phyloP scores from a whole-genome alignment of 495 filamentous ascomycete species.

The Astrocystis sublimbata region DNA sequence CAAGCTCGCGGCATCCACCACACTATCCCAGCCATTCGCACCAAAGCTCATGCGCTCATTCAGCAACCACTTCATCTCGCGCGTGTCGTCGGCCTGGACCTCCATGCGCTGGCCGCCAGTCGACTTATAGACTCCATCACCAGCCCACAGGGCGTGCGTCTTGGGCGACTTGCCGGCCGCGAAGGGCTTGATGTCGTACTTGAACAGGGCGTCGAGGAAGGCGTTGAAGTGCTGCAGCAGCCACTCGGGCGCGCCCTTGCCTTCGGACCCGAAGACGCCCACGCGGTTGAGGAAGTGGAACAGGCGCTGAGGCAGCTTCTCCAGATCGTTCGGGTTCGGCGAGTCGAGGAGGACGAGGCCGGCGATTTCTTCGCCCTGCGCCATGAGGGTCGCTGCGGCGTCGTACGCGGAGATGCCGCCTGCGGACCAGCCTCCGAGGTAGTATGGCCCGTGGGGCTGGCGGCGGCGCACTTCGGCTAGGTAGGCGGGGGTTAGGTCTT shows the following conservation, averaged over 20 bases:
- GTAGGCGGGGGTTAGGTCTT: conserved; percentile 35
- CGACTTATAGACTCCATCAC: conserved; percentile 63
- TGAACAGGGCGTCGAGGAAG: conserved; percentile 61
- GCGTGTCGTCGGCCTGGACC: conserved; percentile 50
- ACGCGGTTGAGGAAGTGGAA: conserved; percentile 5
- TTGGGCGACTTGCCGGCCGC: not conserved
- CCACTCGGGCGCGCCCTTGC: conserved; percentile 51
- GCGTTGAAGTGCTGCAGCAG: conserved; percentile 68
- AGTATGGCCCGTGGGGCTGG: conserved; percentile 54
- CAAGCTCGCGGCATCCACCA: not conserved
- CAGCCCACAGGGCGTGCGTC: conserved; percentile 18
- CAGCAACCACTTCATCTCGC: conserved; percentile 62
- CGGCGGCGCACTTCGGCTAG: conserved; percentile 45
- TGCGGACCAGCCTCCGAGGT: conserved; percentile 66
- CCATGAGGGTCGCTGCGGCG: conserved; percentile 57
- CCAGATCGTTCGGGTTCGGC: not conserved
- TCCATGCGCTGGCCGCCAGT: conserved; percentile 57
- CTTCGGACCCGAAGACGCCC: not conserved
- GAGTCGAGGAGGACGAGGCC: conserved; percentile 7
- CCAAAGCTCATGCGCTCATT: conserved; percentile 61
- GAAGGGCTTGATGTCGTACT: conserved; percentile 51
- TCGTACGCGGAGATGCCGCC: conserved; percentile 74
- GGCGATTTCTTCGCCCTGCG: conserved; percentile 41
- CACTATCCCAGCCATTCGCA: conserved; percentile 60
- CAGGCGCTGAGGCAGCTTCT: not conserved